Percentiles rank a stretch among this genome's conserved stretches.
phyloP scores from a whole-genome alignment of 441 rosid species.

The Erodium trifolium region DNA sequence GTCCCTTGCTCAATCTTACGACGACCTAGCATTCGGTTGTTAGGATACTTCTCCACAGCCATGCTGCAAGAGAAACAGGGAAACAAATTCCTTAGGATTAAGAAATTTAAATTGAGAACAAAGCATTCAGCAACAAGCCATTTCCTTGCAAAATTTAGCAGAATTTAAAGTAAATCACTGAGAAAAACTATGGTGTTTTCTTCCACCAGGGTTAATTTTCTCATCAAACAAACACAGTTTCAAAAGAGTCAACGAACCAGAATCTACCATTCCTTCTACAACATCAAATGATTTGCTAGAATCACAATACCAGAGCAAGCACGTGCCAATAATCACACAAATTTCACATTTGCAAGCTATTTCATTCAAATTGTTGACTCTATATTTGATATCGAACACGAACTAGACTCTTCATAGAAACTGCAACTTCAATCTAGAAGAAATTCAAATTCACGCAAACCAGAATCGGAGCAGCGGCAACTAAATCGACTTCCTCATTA shows the following conservation, averaged over 20 bases:
- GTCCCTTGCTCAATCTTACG: slow-evolving; percentile 65
- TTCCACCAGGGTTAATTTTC: background rate
- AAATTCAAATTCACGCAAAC: background rate
- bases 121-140: background rate
- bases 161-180: background rate
- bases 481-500: background rate
- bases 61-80: slow-evolving; percentile 32
- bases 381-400: background rate
- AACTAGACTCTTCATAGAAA: background rate
- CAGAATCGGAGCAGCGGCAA: background rate
- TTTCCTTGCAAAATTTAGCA: background rate
- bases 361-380: background rate
- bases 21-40: slow-evolving; percentile 70
- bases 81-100: background rate
- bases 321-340: background rate
- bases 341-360: background rate
- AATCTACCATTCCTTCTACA: background rate
- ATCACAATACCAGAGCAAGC: slow-evolving; percentile 1
- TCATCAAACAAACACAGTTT: slow-evolving; percentile 3
- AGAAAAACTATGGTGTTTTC: background rate
- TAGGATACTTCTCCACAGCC: slow-evolving; percentile 70
- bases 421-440: background rate
- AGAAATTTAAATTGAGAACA: background rate
- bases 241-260: background rate
- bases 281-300: background rate